Evolutionary conservation across 495 filamentous ascomycete genomes (phyloP).

Genomic region (Acidiella bohemica): DNA sequence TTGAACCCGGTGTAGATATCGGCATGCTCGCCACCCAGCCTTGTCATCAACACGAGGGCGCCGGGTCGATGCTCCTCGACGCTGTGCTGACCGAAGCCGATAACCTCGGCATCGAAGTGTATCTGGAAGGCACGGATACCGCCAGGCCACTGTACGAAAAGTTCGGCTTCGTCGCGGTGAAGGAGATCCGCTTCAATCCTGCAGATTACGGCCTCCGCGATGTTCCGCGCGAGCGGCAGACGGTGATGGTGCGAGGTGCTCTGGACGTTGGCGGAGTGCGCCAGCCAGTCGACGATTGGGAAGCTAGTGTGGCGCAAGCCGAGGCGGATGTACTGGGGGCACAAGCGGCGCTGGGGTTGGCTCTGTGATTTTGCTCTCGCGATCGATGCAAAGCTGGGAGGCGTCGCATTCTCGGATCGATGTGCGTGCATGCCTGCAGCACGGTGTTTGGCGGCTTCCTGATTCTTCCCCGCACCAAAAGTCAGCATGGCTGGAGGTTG

Average conservation of each 20-base stretch:
- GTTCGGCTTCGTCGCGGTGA: conserved; percentile 14
- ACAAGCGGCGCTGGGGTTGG: too few species aligned
- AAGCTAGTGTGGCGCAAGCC: conserved; percentile 5
- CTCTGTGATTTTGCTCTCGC: neutral
- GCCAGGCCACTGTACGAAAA: conserved; percentile 20
- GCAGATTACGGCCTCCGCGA: conserved; percentile 10
- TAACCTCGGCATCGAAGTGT: conserved; percentile 11
- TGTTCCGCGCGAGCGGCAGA: conserved; percentile 12
- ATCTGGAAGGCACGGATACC: conserved; percentile 20
- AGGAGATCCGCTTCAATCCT: conserved; percentile 13
- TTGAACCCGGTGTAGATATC: conserved; percentile 14
- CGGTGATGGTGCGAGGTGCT: conserved; percentile 16
- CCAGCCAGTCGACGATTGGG: conserved; percentile 1
- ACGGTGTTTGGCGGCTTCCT: too few species aligned
- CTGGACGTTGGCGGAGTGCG: conserved; percentile 3
- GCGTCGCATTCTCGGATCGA: too few species aligned
- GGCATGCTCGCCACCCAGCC: conserved; percentile 18
- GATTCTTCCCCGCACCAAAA: too few species aligned
- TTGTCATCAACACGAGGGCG: conserved; percentile 12
- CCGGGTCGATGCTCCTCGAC: conserved; percentile 15
- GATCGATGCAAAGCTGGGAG: too few species aligned
- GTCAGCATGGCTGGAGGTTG: too few species aligned
- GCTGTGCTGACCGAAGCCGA: conserved; percentile 17
- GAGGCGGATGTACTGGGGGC: neutral
- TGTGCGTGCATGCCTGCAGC: too few species aligned